A percentile compares a stretch with the other conserved stretches of the same genome.
Conservation (phyloP, 345 rosid species). For the Acer saccharum region DNA sequence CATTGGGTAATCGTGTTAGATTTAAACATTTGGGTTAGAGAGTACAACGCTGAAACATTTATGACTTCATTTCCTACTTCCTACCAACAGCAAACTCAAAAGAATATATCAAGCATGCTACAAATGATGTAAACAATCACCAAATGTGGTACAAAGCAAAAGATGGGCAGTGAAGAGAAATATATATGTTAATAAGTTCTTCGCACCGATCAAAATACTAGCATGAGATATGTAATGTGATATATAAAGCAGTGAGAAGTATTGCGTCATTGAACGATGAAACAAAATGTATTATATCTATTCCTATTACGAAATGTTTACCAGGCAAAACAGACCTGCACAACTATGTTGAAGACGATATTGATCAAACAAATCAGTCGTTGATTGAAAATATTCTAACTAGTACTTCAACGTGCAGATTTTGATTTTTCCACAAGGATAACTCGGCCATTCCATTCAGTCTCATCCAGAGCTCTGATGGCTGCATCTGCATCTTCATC, state of each 20-base stretch:
- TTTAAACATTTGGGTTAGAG: neutral
- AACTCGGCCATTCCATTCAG: conserved; percentile 33
- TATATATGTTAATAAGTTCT: too few species aligned
- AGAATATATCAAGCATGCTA: neutral
- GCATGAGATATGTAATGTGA: neutral
- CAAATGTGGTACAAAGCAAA: neutral
- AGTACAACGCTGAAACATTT: neutral
- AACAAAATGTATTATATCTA: neutral
- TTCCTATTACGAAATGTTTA: neutral
- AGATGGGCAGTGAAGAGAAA: neutral
- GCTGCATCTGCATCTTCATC: conserved; percentile 30
- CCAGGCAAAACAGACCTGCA: neutral
- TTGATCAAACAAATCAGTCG: neutral
- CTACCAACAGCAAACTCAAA: neutral
- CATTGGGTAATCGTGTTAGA: neutral
- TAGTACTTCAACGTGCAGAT: conserved; percentile 11
- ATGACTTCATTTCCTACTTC: neutral
- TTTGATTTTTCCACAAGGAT: conserved; percentile 33
- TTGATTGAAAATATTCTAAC: neutral
- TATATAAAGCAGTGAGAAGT: neutral
- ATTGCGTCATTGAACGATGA: neutral
- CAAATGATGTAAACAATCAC: neutral
- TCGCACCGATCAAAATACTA: too few species aligned
- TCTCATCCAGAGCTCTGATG: conserved; percentile 36
- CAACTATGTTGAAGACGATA: neutral